These are phyloP conservation scores for Lentinula boryana DNA, from an alignment of 768 basidiomycete genomes.

Conservation along the genomic window DNA sequence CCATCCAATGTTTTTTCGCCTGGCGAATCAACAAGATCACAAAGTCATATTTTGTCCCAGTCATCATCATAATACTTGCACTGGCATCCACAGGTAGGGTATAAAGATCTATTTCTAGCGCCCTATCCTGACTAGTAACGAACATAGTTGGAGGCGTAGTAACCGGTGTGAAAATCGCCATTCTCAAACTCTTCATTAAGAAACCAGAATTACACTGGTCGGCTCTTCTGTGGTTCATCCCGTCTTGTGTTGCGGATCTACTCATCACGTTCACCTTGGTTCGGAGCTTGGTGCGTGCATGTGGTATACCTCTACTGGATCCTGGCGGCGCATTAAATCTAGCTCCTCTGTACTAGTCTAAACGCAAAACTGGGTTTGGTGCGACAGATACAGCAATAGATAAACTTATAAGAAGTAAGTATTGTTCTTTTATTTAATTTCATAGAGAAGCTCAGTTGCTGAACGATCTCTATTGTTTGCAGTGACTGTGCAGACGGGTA, in stretches of 20 bases:
- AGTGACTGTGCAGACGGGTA: slow-evolving; percentile 5
- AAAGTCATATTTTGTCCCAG: slow-evolving; percentile 1
- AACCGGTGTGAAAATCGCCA: slow-evolving; percentile 1
- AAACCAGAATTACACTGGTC: slow-evolving; percentile 7
- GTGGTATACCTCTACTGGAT: neutral
- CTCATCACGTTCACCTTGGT: slow-evolving; percentile 4
- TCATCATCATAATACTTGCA: slow-evolving; percentile 6
- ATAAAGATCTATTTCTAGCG: no score
- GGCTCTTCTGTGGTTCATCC: slow-evolving; percentile 5
- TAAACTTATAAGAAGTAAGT: slow-evolving; percentile 6
- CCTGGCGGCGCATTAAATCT: neutral
- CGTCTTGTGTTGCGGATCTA: slow-evolving; percentile 2
- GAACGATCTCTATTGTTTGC: neutral
- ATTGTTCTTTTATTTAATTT: no score
- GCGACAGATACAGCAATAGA: slow-evolving; percentile 3
- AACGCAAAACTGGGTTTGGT: slow-evolving; percentile 6
- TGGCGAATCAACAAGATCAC: slow-evolving; percentile 12
- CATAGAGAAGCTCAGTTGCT: neutral
- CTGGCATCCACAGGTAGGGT: slow-evolving; percentile 3
- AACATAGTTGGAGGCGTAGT: neutral
- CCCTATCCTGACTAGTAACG: neutral
- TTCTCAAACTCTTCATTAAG: slow-evolving; percentile 5
- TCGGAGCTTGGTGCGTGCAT: slow-evolving; percentile 2
- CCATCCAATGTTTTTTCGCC: slow-evolving; percentile 13
- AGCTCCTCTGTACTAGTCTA: neutral